These are phyloP conservation scores for Gardenia jasminoides DNA, from an alignment of 257 asterid genomes.

Conservation along the genomic window DNA sequence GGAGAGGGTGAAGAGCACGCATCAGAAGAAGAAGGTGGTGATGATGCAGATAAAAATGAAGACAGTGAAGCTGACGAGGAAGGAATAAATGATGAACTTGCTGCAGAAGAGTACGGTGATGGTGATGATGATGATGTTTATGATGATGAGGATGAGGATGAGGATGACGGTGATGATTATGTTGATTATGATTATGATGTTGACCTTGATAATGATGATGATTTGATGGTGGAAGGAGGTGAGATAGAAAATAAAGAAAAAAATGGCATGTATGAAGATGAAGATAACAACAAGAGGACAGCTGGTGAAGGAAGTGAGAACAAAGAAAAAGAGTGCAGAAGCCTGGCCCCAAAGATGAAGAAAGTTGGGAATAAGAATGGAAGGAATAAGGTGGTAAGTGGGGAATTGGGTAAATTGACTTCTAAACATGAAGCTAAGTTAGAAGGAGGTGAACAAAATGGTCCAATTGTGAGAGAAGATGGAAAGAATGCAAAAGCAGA, in stretches of 20 bases:
- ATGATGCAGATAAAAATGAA: background rate
- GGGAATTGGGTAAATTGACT: background rate
- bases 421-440: background rate
- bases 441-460: background rate
- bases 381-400: background rate
- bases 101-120: background rate
- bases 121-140: background rate
- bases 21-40: background rate
- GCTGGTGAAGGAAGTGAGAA: background rate
- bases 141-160: background rate
- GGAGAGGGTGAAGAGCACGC: background rate
- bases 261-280: background rate
- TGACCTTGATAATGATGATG: background rate
- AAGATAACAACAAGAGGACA: background rate
- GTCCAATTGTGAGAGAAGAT: slow-evolving; percentile 11
- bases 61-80: background rate
- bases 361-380: background rate
- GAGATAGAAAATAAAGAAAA: background rate
- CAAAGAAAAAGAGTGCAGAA: background rate
- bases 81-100: background rate
- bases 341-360: slow-evolving; percentile 4
- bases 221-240: background rate
- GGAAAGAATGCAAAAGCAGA: slow-evolving; percentile 21
- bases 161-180: background rate
- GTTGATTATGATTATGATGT: slow-evolving; percentile 12